A percentile compares a stretch with the other conserved stretches of the same genome.
These are phyloP conservation scores for Gonapodya sp. DNA, from an alignment of 192 early-diverging fungal genomes.

Conservation along the genomic window DNA sequence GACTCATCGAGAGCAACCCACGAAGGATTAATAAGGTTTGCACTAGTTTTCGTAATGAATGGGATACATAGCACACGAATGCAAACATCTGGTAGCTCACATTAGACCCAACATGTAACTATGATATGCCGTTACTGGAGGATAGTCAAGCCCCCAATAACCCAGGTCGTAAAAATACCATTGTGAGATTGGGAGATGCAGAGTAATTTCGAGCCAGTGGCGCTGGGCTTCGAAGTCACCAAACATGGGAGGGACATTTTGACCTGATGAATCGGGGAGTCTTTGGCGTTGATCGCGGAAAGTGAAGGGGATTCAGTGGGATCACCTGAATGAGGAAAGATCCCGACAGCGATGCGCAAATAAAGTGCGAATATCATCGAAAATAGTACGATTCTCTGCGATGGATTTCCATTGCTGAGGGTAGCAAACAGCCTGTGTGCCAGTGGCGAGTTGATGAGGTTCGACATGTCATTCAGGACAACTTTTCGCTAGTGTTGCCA, in stretches of 20 bases:
- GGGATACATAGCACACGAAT: conserved; percentile 12
- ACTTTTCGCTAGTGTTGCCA: no score
- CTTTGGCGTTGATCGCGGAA: background rate
- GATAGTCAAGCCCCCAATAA: conserved; percentile 97
- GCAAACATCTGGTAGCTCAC: conserved; percentile 31
- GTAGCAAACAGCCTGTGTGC: no score
- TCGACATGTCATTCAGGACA: no score
- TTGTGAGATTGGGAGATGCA: conserved; percentile 54
- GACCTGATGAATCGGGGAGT: conserved; percentile 24
- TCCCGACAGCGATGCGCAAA: background rate
- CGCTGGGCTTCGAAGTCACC: conserved; percentile 98
- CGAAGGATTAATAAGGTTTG: conserved; percentile 57
- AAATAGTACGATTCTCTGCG: no score
- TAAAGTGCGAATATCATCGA: background rate
- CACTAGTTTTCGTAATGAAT: conserved; percentile 31
- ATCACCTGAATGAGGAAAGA: background rate
- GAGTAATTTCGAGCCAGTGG: conserved; percentile 97
- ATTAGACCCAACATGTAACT: conserved; percentile 75
- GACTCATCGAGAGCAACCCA: conserved; percentile 84
- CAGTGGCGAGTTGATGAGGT: no score
- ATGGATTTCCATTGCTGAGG: no score
- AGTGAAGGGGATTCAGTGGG: background rate
- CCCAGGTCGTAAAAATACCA: conserved; percentile 86
- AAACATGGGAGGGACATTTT: conserved; percentile 61
- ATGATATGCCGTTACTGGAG: conserved; percentile 89